Base-by-base conservation (phyloP, 805 yeast genomes). In the Maudiozyma saulgeensis region DNA sequence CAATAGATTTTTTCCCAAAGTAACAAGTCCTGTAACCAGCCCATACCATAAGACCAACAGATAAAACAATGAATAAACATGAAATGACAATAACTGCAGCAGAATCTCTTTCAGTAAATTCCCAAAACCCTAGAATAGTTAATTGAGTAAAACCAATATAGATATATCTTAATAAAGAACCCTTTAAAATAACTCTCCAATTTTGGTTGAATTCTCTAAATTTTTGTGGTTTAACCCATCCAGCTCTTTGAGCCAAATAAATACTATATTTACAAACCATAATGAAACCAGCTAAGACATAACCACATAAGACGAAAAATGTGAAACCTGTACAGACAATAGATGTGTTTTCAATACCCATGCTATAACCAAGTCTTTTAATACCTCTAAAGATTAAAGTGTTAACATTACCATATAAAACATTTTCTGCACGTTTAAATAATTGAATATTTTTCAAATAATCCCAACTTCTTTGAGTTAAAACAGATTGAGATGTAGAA, bases 81-180 rank as follows among this genome's bases (percentile, higher is more conserved):
- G 96, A 90, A 52, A 87, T 68, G 4, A 87, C 90, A 50, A 90
- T 79, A 37, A 90, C 87, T 0, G 96, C 96, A 0, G 95, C 84
- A 0, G 96, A 88, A 61, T 90, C 96, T 48, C 76, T 69, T 58
- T 75, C 75, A 4, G 84, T 79, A 65, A 87, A 89, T 69, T 90
- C 96, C 93, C 95, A 90, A 48, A 88, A 72, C 9, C 95, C 81
- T 48, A 90, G 73, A 45, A 88, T 78, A 13, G 81, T 72, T 49
- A 90, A 68, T 64, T 89, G 95, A 2, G 95, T 81, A 67, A 87
- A 88, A 0, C 95, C 96, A 61, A 90, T 87, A 58, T 78, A 83
- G 48, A 87, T 75, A 60, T 87, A 84, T 64, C 95, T 78, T 54
- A 86, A 75, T 47, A 90, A 56, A 2, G 91, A 73, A 43, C 96